phyloP scores from a whole-genome alignment of 2,329 filamentous ascomycete genomes.

The Colletotrichum sidae region DNA sequence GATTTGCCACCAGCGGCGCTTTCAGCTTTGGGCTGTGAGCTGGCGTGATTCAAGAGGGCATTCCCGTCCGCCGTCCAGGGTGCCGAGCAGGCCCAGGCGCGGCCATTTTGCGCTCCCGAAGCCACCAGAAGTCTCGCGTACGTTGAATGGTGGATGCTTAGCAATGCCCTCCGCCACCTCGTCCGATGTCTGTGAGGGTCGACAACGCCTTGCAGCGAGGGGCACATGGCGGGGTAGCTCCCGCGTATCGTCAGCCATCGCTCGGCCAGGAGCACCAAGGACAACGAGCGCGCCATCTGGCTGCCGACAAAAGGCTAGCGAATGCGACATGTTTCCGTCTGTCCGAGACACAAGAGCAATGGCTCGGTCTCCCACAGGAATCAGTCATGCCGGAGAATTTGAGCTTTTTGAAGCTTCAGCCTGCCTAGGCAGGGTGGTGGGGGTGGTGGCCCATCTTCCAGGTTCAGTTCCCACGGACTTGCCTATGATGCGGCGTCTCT shows the following conservation, averaged over 20 bases:
- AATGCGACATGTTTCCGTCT: no score
- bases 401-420: no score
- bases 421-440: no score
- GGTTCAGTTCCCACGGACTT: no score
- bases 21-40: background rate
- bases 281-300: background rate
- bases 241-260: no score
- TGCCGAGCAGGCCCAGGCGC: slow-evolving; percentile 2
- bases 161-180: background rate
- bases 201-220: background rate
- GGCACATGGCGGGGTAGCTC: no score
- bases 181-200: background rate
- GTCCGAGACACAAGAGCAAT: no score
- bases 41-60: slow-evolving; percentile 18
- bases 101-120: slow-evolving; percentile 23
- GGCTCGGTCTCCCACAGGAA: no score
- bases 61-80: slow-evolving; percentile 25
- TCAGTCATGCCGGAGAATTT: no score
- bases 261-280: background rate
- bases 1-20: slow-evolving; percentile 3
- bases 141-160: slow-evolving; percentile 1
- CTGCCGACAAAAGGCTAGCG: no score
- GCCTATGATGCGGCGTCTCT: no score
- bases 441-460: no score
- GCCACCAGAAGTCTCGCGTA: slow-evolving; percentile 20